phyloP scores from a whole-genome alignment of 1,284 basidiomycete genomes.

The Cutaneotrichosporon cutaneum region DNA sequence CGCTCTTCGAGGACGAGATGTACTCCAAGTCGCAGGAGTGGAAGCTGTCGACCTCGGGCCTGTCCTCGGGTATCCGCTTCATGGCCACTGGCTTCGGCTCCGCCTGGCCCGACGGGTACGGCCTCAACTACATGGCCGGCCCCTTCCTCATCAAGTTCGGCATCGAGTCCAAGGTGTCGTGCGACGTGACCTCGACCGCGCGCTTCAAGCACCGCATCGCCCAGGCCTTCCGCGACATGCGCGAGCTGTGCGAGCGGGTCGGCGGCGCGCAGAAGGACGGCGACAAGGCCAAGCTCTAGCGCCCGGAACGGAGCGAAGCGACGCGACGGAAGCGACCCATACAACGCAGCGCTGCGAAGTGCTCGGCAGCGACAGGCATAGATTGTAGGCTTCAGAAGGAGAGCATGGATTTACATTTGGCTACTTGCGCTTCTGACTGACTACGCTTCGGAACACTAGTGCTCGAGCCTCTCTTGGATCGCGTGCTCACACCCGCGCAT shows the following conservation, averaged over 20 bases:
- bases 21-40: conserved; percentile 78
- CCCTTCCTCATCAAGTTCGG: conserved; percentile 86
- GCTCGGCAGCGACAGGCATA: not conserved
- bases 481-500: not conserved
- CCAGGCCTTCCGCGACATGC: conserved; percentile 74
- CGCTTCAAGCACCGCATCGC: conserved; percentile 66
- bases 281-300: conserved; percentile 35
- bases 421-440: not conserved
- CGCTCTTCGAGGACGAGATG: conserved; percentile 73
- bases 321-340: not conserved
- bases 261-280: conserved; percentile 16
- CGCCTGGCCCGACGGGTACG: conserved; percentile 78
- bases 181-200: conserved; percentile 68
- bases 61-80: conserved; percentile 84
- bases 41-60: conserved; percentile 87
- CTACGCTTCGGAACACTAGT: not conserved
- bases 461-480: not conserved
- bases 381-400: conserved; percentile 9
- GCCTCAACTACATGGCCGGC: conserved; percentile 86
- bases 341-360: not conserved
- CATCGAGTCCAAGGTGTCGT: conserved; percentile 83
- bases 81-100: conserved; percentile 88
- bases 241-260: conserved; percentile 57
- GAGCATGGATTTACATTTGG: not conserved
- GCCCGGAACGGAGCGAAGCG: not conserved